Evolutionary conservation across 768 basidiomycete genomes (phyloP), one percentile per base, ranked within the genome.

Genomic region (Russula ochroleuca): DNA sequence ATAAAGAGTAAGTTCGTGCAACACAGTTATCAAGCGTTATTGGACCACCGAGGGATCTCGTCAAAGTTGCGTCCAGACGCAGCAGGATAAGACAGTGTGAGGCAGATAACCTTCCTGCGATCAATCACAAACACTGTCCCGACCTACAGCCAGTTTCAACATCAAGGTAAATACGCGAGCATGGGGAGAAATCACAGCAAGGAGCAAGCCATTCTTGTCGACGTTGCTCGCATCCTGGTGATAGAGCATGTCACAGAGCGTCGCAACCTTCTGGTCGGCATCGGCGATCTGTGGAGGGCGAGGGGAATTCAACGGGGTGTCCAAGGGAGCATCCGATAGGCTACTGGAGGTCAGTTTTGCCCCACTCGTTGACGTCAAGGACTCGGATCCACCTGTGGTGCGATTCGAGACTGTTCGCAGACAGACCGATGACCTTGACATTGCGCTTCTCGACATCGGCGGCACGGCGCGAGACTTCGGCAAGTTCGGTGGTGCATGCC

Each of bases 81-180:
- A 54, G 96, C 95, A 63, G 97, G 97, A 80, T 98, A 98, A 31
- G 93, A 79, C 68, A 99, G 70, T 17, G 85, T 91, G 70, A 97
- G 78, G 66, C 96, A 90, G 73, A 99, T 97, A 70, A 85, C 82
- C 79, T 97, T 94, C 78, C 92, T 93, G 50, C 96, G 95, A 78
- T 99, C 97, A 71, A 99, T 93, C 68, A 99, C 79, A 76, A 96
- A 99, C 65, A 99, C 97, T 9, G 94, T 97, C 64, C 97, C 89
- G 76, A 99, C 85, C 88, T 92, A 61, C 19, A 50, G 31, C 38
- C 35, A 43, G 59, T 23, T 37, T 63, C 40, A 59, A 21, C 21
- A 25, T 28, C 19, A 28, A 41, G n/a, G 40, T 31, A 23, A 10
- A 28, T 23, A 47, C 43, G 13, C 33, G 25, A 33, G 31, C 41